A percentile compares a stretch with the other conserved stretches of the same genome.
Evolutionary conservation across 257 asterid species (phyloP).

Genomic region (Scutellaria galericulata): DNA sequence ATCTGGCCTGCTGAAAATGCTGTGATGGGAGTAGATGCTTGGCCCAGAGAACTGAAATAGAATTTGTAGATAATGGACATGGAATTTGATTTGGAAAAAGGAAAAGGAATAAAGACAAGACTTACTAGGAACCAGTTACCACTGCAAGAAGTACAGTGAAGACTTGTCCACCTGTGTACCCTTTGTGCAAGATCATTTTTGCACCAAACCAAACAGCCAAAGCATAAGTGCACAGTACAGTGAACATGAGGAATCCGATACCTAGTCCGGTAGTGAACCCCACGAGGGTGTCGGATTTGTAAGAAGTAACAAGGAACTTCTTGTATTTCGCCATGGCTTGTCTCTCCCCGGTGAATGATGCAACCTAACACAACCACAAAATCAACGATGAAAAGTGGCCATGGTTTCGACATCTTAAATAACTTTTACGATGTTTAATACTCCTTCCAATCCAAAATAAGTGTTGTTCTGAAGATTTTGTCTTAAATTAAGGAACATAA

Average conservation of each 20-base stretch:
- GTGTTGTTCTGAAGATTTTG: too few species aligned
- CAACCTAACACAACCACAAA: slow-evolving; percentile 41
- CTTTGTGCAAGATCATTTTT: slow-evolving; percentile 48
- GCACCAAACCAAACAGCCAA: slow-evolving; percentile 58
- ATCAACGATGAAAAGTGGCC: background rate
- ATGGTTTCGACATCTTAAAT: too few species aligned
- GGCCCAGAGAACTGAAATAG: slow-evolving; percentile 42
- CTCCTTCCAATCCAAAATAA: too few species aligned
- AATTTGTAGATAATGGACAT: background rate
- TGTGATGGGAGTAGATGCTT: slow-evolving; percentile 49
- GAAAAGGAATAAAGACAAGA: background rate
- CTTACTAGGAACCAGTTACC: slow-evolving; percentile 51
- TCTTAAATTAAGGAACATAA: too few species aligned
- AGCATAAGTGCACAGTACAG: slow-evolving; percentile 37
- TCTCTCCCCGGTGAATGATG: slow-evolving; percentile 61
- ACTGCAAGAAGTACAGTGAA: slow-evolving; percentile 42
- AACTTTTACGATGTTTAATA: too few species aligned
- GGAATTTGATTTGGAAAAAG: background rate
- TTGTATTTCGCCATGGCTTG: slow-evolving; percentile 44
- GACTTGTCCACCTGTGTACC: slow-evolving; percentile 51
- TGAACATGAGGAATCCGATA: slow-evolving; percentile 34
- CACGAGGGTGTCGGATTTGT: slow-evolving; percentile 39
- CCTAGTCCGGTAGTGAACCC: slow-evolving; percentile 46
- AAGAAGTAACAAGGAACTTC: slow-evolving; percentile 42
- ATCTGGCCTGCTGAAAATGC: slow-evolving; percentile 53